These are phyloP conservation scores for Suillus cothurnatus DNA, from an alignment of 768 basidiomycete species.

Conservation along the genomic window DNA sequence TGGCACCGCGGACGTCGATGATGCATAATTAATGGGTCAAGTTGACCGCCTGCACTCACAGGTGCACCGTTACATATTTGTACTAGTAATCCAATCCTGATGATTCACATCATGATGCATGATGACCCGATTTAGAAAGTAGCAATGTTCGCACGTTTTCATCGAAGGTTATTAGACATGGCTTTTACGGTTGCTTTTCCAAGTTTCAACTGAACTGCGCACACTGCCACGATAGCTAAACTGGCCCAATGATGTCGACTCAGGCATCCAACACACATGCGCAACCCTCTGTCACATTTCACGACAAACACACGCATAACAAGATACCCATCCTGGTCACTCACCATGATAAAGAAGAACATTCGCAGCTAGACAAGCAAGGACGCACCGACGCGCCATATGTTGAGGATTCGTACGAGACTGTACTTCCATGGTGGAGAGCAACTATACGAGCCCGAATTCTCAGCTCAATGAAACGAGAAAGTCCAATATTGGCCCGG, in stretches of 20 bases:
- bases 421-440: constrained; percentile 66
- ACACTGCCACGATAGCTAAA: neutral
- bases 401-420: constrained; percentile 60
- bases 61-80: too few species aligned
- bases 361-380: neutral
- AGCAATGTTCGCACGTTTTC: neutral
- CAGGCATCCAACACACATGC: neutral
- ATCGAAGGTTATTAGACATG: neutral
- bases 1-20: too few species aligned
- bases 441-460: constrained; percentile 57
- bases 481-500: constrained; percentile 60
- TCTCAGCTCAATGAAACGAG: constrained; percentile 53
- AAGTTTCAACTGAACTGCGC: neutral
- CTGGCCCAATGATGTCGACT: neutral
- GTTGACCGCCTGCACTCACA: too few species aligned
- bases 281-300: neutral
- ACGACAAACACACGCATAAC: neutral
- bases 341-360: neutral
- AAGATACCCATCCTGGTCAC: neutral
- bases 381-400: neutral
- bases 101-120: too few species aligned
- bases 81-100: too few species aligned
- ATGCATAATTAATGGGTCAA: too few species aligned
- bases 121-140: neutral
- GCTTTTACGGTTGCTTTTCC: neutral